Evolutionary conservation across 441 rosid genomes (phyloP), one percentile per base, ranked within the genome.

Genomic region (Adansonia madagascariensis): DNA sequence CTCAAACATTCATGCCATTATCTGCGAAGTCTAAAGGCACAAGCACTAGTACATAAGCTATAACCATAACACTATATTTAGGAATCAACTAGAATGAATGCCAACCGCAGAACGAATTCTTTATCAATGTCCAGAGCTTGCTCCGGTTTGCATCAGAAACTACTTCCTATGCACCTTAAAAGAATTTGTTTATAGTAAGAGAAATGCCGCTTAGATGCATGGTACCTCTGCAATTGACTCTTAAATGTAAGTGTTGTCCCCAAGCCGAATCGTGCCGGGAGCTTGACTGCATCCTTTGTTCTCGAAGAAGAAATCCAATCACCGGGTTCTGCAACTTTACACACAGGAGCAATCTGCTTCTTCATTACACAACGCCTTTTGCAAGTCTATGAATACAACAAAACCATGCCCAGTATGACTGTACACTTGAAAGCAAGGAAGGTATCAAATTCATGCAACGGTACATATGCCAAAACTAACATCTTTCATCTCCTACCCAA

Each of bases 401-500:
- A 11, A 7, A 47, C 35, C 1, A 11, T 15, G 20, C 8, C 27
- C 31, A 3, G 39, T 27, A 43, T 44, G 47, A 47, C n/a, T 39
- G 35, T 56, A 62, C 62, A 20, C 9, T n/a, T 22, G 1, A 71
- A 27, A 7, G 47, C 15, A 52, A 8, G 49, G 49, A 39, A 7
- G 6, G 15, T 27, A 53, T 53, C 10, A 20, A 49, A 12, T 47
- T 69, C n/a, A 11, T 20, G 71, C 1, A 65, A 11, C 24, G 12
- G 4, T 18, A 3, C 24, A 5, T 35, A 47, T 11, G 5, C 14
- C 7, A 24, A 18, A 63, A 22, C 80, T 88, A 85, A 73, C 88
- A 85, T 73, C 89, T 82, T 82, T 91, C 95, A 80, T 91, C 93
- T 79, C 93, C 93, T 57, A 71, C 71, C 95, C 95, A 91, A 52